Conservation (phyloP, 129 eudicot species). For the Scalesia atractyloides region DNA sequence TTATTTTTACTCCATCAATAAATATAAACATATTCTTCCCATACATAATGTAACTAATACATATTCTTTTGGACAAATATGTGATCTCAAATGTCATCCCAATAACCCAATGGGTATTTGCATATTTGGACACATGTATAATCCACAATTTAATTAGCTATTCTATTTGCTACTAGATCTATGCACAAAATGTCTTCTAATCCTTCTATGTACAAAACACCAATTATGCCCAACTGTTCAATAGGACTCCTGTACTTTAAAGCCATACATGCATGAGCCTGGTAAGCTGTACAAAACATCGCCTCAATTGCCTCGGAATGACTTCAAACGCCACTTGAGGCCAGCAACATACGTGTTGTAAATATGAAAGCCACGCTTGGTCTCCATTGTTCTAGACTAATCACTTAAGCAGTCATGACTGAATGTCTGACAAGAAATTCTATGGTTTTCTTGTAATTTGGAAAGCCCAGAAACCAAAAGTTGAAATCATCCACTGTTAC, state of each 20-base stretch:
- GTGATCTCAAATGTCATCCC: neutral
- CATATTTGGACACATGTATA: no score
- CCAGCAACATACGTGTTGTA: neutral
- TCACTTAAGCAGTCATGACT: constrained; percentile 9
- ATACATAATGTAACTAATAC: neutral
- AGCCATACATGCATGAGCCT: constrained; percentile 2
- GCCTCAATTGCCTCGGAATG: neutral
- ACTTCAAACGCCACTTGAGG: neutral
- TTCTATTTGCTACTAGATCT: neutral
- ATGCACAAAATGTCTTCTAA: neutral
- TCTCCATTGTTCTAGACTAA: neutral
- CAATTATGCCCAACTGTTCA: neutral
- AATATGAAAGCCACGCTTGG: neutral
- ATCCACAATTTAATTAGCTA: neutral
- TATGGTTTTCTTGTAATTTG: constrained; percentile 9
- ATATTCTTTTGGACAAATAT: neutral
- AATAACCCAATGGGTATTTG: neutral
- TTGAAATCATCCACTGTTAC: constrained; percentile 35
- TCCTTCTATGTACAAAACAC: constrained; percentile 11
- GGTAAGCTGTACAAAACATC: neutral
- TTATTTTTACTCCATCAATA: neutral
- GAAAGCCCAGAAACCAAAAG: constrained; percentile 44
- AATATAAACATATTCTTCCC: neutral
- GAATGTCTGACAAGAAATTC: constrained; percentile 4
- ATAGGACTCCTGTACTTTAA: neutral